Evolutionary conservation across 495 filamentous ascomycete genomes (phyloP).

Genomic region (Elasticomyces elasticus): DNA sequence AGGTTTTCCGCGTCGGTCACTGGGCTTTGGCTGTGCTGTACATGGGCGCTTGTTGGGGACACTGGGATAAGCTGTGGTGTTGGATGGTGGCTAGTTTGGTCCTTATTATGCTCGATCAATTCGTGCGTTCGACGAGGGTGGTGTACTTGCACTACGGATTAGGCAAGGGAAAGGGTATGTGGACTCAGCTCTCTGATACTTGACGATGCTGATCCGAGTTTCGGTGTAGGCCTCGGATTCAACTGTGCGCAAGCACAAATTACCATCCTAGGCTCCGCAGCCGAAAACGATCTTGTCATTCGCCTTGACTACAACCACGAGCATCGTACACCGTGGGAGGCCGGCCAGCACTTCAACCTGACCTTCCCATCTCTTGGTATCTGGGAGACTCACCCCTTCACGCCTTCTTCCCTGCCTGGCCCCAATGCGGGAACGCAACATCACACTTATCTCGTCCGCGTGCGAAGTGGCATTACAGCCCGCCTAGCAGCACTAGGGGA

Average conservation of each 20-base stretch:
- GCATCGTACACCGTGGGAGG: constrained; percentile 43
- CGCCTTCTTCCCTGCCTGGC: constrained; percentile 43
- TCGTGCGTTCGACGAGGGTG: constrained; percentile 40
- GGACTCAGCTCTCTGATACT: neutral
- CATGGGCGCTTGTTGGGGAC: constrained; percentile 57
- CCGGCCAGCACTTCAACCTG: constrained; percentile 59
- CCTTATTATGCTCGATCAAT: constrained; percentile 48
- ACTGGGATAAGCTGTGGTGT: constrained; percentile 52
- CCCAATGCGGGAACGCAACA: constrained; percentile 27
- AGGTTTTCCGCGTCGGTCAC: constrained; percentile 55
- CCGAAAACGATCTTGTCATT: constrained; percentile 43
- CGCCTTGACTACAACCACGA: constrained; percentile 47
- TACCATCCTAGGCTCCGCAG: constrained; percentile 37
- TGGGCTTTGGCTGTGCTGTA: constrained; percentile 56
- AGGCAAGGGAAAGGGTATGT: constrained; percentile 19
- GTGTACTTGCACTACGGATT: constrained; percentile 42
- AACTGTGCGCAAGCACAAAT: constrained; percentile 40
- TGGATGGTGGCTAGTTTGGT: constrained; percentile 53
- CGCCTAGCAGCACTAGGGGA: constrained; percentile 38
- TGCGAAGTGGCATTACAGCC: constrained; percentile 50
- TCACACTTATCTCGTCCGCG: constrained; percentile 55
- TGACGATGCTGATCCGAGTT: neutral
- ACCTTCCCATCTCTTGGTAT: constrained; percentile 49
- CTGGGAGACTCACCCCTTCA: constrained; percentile 63
- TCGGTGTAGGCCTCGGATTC: constrained; percentile 34